Evolutionary conservation across 805 yeast genomes (phyloP), one percentile per base, ranked within the genome.

Genomic region (Tetrapisispora nanseiensis): DNA sequence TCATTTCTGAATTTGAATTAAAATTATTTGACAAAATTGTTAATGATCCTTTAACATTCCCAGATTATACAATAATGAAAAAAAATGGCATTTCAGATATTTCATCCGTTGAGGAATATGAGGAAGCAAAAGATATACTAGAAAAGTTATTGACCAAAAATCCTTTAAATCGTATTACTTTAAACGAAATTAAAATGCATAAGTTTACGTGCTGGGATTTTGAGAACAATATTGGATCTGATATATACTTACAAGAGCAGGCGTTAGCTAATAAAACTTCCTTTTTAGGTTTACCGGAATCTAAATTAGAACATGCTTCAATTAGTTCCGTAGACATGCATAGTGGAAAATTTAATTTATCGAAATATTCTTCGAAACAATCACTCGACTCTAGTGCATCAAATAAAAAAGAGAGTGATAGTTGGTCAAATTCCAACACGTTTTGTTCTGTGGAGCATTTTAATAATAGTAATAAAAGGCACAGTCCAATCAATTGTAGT

Each of bases 1-100:
- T 90, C 59, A 77, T 80, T 56, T 78, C 85, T 26, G 95, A 87
- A 55, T 90, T 74, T 64, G 94, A 82, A 45, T 44, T 62, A 35
- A 53, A 57, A 41, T 68, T 92, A 40, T 89, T 90, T 61, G 81
- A 82, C 44, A 86, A 78, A 11, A 92, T 92, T 50, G 84, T 79
- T 33, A 74, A 76, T 41, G 71, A 78, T 29, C 69, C 69, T 1
- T 59, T 85, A 23, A 64, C 62, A 39, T 76, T 82, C 48, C 95
- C 95, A 0, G 54, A 45, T 55, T 64, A 47, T 39, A 48, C 46
- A 21, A 48, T 47, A 19, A 42, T 62, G 54, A 48, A 39, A 43
- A 45, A 49, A 11, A 53, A 54, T 15, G 55, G 52, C 13, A 53
- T 51, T n/a, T 69, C 74, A 4, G 44, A 60, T 12, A 42, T 54